A percentile compares a stretch with the other conserved stretches of the same genome.
Conservation (phyloP, 2,329 filamentous ascomycete genomes). For the Decorospora gaudefroyi region DNA sequence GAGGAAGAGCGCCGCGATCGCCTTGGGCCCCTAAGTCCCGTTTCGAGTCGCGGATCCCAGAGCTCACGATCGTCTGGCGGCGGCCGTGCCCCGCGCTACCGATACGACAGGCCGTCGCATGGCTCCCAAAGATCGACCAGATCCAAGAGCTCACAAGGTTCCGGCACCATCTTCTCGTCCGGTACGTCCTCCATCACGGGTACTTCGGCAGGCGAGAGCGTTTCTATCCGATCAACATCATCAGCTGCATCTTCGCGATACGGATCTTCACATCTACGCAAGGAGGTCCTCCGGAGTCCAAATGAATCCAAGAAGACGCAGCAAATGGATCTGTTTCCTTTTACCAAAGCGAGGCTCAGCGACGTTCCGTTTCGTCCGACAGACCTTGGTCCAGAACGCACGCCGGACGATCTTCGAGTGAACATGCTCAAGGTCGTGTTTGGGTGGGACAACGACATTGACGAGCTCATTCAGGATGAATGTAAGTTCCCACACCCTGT, state of each 20-base stretch:
- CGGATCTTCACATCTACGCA: constrained; percentile 71
- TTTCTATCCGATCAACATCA: constrained; percentile 59
- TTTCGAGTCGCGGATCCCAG: constrained; percentile 67
- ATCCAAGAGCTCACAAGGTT: constrained; percentile 39
- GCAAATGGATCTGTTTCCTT: constrained; percentile 81
- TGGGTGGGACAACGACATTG: constrained; percentile 86
- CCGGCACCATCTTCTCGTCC: constrained; percentile 70
- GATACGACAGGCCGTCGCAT: constrained; percentile 51
- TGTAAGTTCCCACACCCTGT: constrained; percentile 49
- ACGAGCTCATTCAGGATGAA: constrained; percentile 82
- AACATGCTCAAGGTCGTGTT: constrained; percentile 96
- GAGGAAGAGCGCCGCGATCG: constrained; percentile 65
- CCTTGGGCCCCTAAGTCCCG: constrained; percentile 69
- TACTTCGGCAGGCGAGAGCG: constrained; percentile 55
- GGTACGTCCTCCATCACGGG: constrained; percentile 59
- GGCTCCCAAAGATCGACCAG: constrained; percentile 27
- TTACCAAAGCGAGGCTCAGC: constrained; percentile 75
- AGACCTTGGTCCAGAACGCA: constrained; percentile 54
- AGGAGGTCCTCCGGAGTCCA: constrained; percentile 79
- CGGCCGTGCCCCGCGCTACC: constrained; percentile 51
- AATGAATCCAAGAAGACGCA: constrained; percentile 63
- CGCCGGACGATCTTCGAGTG: constrained; percentile 73
- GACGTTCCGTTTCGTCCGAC: constrained; percentile 81
- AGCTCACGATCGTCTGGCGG: constrained; percentile 59
- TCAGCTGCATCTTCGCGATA: constrained; percentile 55